Evolutionary conservation across 345 rosid species (phyloP).

Genomic region (Linum lewisii): DNA sequence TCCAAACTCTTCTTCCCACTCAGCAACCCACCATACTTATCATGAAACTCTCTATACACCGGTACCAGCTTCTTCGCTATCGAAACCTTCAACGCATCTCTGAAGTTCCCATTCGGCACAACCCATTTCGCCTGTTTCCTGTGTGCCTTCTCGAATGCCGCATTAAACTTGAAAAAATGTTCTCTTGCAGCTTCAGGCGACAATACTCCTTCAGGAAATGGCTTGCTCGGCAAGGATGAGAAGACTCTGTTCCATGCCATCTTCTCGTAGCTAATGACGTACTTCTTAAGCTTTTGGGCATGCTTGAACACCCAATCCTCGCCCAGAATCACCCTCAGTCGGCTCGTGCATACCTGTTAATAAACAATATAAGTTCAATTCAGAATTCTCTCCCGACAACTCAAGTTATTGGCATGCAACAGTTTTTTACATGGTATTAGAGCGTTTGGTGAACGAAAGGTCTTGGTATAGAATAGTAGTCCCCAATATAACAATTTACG

Average conservation of each 20-base stretch:
- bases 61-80: constrained; percentile 15
- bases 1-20: constrained; percentile 31
- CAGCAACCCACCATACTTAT: constrained; percentile 11
- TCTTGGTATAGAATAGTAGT: too few relatives aligned
- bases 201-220: not conserved
- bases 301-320: constrained; percentile 21
- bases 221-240: constrained; percentile 10
- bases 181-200: constrained; percentile 14
- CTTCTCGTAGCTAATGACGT: constrained; percentile 13
- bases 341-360: constrained; percentile 9
- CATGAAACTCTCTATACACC: constrained; percentile 14
- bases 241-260: constrained; percentile 19
- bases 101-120: constrained; percentile 13
- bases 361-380: too few relatives aligned
- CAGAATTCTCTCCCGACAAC: too few relatives aligned
- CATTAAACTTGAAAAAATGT: constrained; percentile 12
- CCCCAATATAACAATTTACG: too few relatives aligned
- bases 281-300: constrained; percentile 16
- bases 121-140: constrained; percentile 16
- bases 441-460: too few relatives aligned
- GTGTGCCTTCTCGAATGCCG: constrained; percentile 19
- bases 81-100: constrained; percentile 20
- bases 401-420: too few relatives aligned
- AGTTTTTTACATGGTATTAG: too few relatives aligned
- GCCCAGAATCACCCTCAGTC: constrained; percentile 10